These are phyloP conservation scores for Chaetomium olivaceum DNA, from an alignment of 2,329 filamentous ascomycete species.

Conservation along the genomic window DNA sequence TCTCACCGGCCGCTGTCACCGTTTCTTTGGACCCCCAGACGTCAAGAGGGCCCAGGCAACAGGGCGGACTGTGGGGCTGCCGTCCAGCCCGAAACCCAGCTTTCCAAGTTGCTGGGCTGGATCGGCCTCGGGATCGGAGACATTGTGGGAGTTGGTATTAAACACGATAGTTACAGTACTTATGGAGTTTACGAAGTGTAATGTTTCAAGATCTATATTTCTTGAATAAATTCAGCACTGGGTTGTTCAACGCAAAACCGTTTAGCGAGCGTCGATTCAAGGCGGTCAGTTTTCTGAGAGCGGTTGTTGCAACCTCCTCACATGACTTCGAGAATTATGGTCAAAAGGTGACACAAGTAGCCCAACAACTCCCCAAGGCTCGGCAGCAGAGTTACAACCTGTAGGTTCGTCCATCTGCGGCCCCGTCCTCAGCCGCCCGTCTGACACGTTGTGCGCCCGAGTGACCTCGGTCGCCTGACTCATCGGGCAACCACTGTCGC, in stretches of 20 bases:
- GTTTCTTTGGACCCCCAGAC: not conserved
- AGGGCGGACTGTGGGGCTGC: not conserved
- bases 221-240: not conserved
- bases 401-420: no score
- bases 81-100: not conserved
- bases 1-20: not conserved
- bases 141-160: not conserved
- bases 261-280: not conserved
- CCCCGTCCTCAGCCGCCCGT: not conserved
- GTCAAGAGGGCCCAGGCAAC: not conserved
- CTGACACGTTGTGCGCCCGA: conserved; percentile 21
- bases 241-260: not conserved
- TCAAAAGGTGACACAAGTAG: not conserved
- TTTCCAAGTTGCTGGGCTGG: not conserved
- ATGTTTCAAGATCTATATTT: not conserved
- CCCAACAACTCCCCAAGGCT: not conserved
- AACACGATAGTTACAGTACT: no score
- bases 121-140: not conserved
- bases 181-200: no score
- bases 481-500: conserved; percentile 14
- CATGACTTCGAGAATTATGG: not conserved
- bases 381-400: not conserved
- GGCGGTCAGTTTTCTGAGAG: not conserved
- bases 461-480: conserved; percentile 12
- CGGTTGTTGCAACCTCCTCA: not conserved